Evolutionary conservation across 805 yeast species (phyloP).

Genomic region (Sporopachydermia quercuum): DNA sequence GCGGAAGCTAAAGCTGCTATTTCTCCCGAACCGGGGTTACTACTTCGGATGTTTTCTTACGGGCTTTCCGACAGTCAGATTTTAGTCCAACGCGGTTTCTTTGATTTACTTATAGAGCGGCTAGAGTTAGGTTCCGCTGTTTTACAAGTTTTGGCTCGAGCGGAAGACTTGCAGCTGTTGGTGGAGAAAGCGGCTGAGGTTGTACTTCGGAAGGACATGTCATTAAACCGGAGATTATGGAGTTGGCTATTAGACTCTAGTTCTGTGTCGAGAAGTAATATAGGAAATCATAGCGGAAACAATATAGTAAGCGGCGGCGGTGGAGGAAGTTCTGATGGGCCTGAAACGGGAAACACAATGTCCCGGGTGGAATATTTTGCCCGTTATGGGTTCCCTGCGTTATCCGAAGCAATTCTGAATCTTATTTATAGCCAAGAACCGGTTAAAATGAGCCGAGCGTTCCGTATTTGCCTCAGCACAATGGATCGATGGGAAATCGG

Average conservation of each 20-base stretch:
- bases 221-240: constrained; percentile 88
- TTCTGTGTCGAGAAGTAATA: no score
- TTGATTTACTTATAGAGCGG: constrained; percentile 61
- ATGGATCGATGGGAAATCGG: constrained; percentile 96
- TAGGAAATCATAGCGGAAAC: no score
- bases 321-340: no score
- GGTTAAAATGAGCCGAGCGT: constrained; percentile 20
- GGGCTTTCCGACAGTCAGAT: constrained; percentile 55
- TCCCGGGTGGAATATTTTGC: constrained; percentile 42
- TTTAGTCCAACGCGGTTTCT: constrained; percentile 74
- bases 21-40: constrained; percentile 64
- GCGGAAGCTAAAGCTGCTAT: constrained; percentile 47
- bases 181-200: constrained; percentile 51
- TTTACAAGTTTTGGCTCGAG: constrained; percentile 30
- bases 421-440: constrained; percentile 23
- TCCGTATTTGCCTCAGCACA: constrained; percentile 52
- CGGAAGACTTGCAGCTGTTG: constrained; percentile 41
- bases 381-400: constrained; percentile 33
- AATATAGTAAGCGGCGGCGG: no score
- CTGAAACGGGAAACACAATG: no score
- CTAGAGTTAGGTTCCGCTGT: constrained; percentile 51
- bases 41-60: constrained; percentile 57
- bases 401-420: constrained; percentile 38
- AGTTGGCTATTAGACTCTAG: constrained; percentile 49
- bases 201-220: constrained; percentile 78